phyloP scores from a whole-genome alignment of 805 yeast species.

The Zygoascus biomembranicola region DNA sequence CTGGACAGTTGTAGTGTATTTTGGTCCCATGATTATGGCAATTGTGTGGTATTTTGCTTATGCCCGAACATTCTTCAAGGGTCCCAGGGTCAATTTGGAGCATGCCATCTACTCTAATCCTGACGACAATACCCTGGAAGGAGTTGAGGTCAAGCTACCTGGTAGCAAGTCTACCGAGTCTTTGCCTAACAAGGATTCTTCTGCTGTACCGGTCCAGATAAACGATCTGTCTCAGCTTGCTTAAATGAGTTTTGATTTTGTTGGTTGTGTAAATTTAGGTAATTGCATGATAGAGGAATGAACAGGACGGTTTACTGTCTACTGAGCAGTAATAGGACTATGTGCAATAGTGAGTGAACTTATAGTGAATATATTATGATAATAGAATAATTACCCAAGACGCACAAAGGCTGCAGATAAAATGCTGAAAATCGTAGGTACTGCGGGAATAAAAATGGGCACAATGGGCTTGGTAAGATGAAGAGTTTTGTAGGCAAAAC shows the following conservation, averaged over 20 bases:
- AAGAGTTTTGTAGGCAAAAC: too few species aligned
- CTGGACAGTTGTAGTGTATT: slow-evolving; percentile 57
- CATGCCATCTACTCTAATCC: slow-evolving; percentile 20
- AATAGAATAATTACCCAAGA: too few species aligned
- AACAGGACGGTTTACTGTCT: too few species aligned
- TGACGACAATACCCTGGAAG: slow-evolving; percentile 4
- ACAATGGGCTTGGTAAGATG: too few species aligned
- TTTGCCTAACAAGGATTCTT: slow-evolving; percentile 1
- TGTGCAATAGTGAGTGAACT: too few species aligned
- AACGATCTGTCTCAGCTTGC: neutral
- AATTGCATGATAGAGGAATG: too few species aligned
- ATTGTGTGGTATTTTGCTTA: slow-evolving; percentile 41
- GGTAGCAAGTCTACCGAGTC: slow-evolving; percentile 1
- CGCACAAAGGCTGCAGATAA: too few species aligned
- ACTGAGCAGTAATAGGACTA: too few species aligned
- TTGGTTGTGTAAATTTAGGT: too few species aligned
- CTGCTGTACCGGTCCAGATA: neutral
- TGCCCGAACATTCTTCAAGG: slow-evolving; percentile 53
- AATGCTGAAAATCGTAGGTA: too few species aligned
- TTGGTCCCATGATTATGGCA: slow-evolving; percentile 50
- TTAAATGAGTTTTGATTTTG: neutral
- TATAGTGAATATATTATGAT: too few species aligned
- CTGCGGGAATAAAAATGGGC: too few species aligned
- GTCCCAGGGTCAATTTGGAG: slow-evolving; percentile 50
- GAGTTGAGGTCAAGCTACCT: slow-evolving; percentile 4